These are phyloP conservation scores for Talaromyces sp. DNA, from an alignment of 2,329 filamentous ascomycete genomes.

Conservation along the genomic window DNA sequence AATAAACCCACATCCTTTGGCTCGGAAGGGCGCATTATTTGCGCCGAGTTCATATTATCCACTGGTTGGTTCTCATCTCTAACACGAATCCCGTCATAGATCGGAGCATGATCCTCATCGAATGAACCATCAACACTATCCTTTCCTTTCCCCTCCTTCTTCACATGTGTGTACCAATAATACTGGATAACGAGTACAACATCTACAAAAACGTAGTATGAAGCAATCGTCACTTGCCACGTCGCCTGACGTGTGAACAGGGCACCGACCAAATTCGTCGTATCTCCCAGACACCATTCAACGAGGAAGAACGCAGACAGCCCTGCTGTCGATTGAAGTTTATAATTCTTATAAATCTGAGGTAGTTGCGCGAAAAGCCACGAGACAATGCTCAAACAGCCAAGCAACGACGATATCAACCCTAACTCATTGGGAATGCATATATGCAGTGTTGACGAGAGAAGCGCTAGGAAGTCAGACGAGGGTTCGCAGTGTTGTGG, in stretches of 20 bases:
- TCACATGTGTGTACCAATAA: slow-evolving; percentile 59
- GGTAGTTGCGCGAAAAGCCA: slow-evolving; percentile 67
- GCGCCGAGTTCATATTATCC: slow-evolving; percentile 13
- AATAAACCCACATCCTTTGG: slow-evolving; percentile 26
- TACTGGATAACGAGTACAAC: slow-evolving; percentile 58
- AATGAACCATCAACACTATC: slow-evolving; percentile 25
- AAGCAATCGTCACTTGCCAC: slow-evolving; percentile 62
- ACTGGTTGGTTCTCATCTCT: slow-evolving; percentile 15
- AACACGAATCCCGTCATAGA: slow-evolving; percentile 35
- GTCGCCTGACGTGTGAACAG: slow-evolving; percentile 59
- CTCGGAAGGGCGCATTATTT: slow-evolving; percentile 18
- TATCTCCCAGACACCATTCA: slow-evolving; percentile 62
- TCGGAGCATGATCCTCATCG: slow-evolving; percentile 21
- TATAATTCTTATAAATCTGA: slow-evolving; percentile 65
- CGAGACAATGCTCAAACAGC: slow-evolving; percentile 58
- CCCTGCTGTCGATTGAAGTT: slow-evolving; percentile 58
- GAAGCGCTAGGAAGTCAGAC: slow-evolving; percentile 50
- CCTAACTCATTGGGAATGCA: slow-evolving; percentile 61
- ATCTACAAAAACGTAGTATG: slow-evolving; percentile 63
- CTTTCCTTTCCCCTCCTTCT: slow-evolving; percentile 43
- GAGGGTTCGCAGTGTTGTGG: slow-evolving; percentile 58
- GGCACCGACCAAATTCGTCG: slow-evolving; percentile 59
- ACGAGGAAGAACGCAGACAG: slow-evolving; percentile 61
- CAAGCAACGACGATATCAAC: slow-evolving; percentile 56
- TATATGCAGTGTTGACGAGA: slow-evolving; percentile 57